These are phyloP conservation scores for Plasmodium ovale DNA, from an alignment of 169 alveolate genomes.

Conservation along the genomic window DNA sequence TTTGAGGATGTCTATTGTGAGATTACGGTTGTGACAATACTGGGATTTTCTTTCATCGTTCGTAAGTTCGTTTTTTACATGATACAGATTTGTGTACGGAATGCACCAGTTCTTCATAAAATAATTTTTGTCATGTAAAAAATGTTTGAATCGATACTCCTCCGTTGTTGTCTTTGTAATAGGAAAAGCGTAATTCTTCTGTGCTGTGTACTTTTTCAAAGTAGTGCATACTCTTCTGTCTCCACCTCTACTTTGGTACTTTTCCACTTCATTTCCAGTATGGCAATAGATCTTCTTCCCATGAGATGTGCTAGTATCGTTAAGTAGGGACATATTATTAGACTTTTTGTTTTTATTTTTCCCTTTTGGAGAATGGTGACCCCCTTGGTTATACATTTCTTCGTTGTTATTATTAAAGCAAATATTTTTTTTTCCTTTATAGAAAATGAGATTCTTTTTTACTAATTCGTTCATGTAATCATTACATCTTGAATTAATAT, in stretches of 20 bases:
- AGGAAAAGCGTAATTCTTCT: background rate
- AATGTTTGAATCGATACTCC: too few relatives aligned
- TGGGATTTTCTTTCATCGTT: background rate
- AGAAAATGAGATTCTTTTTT: constrained; percentile 24
- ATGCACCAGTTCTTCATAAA: background rate
- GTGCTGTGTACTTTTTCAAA: background rate
- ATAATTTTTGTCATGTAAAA: background rate
- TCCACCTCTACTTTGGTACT: too few relatives aligned
- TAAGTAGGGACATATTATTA: background rate
- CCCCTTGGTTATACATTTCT: too few relatives aligned
- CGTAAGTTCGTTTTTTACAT: background rate
- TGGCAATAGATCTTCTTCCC: too few relatives aligned
- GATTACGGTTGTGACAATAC: background rate
- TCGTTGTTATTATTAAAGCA: background rate
- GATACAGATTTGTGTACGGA: background rate
- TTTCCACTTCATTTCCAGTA: too few relatives aligned
- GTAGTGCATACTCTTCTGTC: too few relatives aligned
- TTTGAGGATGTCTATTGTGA: background rate
- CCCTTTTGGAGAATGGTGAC: background rate
- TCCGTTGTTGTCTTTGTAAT: too few relatives aligned
- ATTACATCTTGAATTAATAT: constrained; percentile 16
- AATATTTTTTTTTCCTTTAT: background rate
- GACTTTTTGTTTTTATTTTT: background rate
- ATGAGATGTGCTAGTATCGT: background rate
- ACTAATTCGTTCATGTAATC: constrained; percentile 27